These are phyloP conservation scores for Podaxis sp. DNA, from an alignment of 768 basidiomycete species.

Conservation along the genomic window DNA sequence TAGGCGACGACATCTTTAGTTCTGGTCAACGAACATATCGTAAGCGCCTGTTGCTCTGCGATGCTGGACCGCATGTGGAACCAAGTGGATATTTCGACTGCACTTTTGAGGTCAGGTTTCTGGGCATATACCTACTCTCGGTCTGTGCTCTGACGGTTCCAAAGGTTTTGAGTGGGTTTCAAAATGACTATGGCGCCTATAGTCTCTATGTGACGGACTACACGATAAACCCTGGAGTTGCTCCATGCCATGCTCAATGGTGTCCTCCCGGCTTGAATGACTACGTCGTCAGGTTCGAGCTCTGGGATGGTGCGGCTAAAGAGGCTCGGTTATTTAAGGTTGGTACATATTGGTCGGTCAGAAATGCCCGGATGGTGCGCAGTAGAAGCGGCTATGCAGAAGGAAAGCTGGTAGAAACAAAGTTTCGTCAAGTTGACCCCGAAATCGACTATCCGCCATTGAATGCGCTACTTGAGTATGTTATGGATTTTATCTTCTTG, in stretches of 20 bases:
- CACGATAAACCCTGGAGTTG: constrained; percentile 40
- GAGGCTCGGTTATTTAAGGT: constrained; percentile 42
- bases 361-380: constrained; percentile 49
- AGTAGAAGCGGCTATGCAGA: constrained; percentile 44
- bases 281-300: constrained; percentile 51
- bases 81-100: constrained; percentile 61
- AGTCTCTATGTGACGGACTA: constrained; percentile 69
- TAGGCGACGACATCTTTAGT: background rate
- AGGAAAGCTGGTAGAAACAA: constrained; percentile 50
- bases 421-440: constrained; percentile 44
- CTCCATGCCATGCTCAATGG: constrained; percentile 39
- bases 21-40: background rate
- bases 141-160: background rate
- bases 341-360: constrained; percentile 52
- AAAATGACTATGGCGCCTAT: constrained; percentile 37
- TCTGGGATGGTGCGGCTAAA: constrained; percentile 54
- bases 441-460: constrained; percentile 39
- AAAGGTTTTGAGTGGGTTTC: constrained; percentile 50
- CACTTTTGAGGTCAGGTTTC: constrained; percentile 50
- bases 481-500: constrained; percentile 13
- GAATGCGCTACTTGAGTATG: constrained; percentile 52
- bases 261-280: constrained; percentile 46
- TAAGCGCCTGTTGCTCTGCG: constrained; percentile 49
- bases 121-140: background rate
- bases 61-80: constrained; percentile 42